Conservation (phyloP, 441 rosid species). For the Aleurites moluccanus region DNA sequence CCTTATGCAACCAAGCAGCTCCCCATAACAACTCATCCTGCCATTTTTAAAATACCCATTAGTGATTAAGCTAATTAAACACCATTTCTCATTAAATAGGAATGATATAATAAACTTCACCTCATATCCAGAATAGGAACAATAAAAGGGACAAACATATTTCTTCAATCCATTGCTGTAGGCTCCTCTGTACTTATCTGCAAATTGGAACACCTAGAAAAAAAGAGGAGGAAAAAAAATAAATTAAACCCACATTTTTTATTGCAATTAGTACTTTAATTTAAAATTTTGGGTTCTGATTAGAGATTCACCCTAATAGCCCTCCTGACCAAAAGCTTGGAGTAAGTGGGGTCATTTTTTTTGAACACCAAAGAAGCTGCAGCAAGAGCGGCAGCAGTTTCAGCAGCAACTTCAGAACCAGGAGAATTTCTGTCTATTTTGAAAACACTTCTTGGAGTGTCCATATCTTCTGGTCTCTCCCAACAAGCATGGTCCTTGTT, state of each 20-base stretch:
- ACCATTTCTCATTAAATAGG: background rate
- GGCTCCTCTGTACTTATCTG: constrained; percentile 80
- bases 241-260: no score
- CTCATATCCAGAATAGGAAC: constrained; percentile 84
- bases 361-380: constrained; percentile 82
- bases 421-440: constrained; percentile 70
- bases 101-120: constrained; percentile 32
- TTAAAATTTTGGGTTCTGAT: background rate
- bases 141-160: constrained; percentile 83
- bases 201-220: constrained; percentile 67
- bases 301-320: constrained; percentile 36
- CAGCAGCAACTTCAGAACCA: constrained; percentile 91
- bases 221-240: background rate
- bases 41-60: background rate
- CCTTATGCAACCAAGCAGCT: constrained; percentile 90
- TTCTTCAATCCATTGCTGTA: constrained; percentile 72
- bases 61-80: background rate
- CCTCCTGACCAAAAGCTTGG: constrained; percentile 57
- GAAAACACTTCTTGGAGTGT: constrained; percentile 69
- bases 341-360: constrained; percentile 65
- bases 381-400: constrained; percentile 84
- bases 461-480: constrained; percentile 99
- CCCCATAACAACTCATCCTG: constrained; percentile 98
- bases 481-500: constrained; percentile 81
- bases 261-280: background rate